These are phyloP conservation scores for Irpex lacteus DNA, from an alignment of 1,284 basidiomycete species.

Conservation along the genomic window DNA sequence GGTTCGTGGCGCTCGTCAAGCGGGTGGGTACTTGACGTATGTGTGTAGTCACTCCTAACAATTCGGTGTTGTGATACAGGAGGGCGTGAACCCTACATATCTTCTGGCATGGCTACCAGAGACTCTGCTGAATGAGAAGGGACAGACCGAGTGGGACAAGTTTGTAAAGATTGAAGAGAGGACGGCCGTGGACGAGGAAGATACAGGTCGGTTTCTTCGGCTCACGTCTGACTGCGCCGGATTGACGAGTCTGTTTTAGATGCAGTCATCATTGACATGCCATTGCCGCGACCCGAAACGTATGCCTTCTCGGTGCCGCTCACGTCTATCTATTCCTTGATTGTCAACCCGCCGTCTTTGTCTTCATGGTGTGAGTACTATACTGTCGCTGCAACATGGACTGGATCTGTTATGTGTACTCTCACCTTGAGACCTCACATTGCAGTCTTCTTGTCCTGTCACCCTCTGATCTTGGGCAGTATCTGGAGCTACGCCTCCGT, in stretches of 20 bases:
- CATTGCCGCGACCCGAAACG: constrained; percentile 74
- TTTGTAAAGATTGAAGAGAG: constrained; percentile 80
- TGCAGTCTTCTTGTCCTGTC: not conserved
- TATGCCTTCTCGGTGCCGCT: constrained; percentile 95
- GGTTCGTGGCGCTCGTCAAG: constrained; percentile 88
- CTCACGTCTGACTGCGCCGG: not conserved
- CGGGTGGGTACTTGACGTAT: constrained; percentile 44
- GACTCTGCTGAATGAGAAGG: constrained; percentile 71
- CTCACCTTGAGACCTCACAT: not conserved
- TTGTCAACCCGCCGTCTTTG: constrained; percentile 81
- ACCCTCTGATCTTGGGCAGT: too few relatives aligned
- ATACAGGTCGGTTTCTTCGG: constrained; percentile 52
- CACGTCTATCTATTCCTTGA: constrained; percentile 85
- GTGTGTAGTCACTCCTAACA: constrained; percentile 14
- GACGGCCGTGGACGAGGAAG: constrained; percentile 55
- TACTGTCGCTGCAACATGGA: not conserved
- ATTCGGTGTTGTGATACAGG: constrained; percentile 39
- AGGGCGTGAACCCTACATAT: constrained; percentile 69
- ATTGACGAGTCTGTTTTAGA: constrained; percentile 39
- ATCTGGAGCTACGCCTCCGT: too few relatives aligned
- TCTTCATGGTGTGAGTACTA: constrained; percentile 81
- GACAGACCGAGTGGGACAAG: constrained; percentile 79
- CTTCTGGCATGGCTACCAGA: constrained; percentile 87
- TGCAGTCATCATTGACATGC: constrained; percentile 75
- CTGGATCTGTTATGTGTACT: not conserved